Evolutionary conservation across 306 rosid species (phyloP), one percentile per base, ranked within the genome.

Genomic region (Castanea crenata): DNA sequence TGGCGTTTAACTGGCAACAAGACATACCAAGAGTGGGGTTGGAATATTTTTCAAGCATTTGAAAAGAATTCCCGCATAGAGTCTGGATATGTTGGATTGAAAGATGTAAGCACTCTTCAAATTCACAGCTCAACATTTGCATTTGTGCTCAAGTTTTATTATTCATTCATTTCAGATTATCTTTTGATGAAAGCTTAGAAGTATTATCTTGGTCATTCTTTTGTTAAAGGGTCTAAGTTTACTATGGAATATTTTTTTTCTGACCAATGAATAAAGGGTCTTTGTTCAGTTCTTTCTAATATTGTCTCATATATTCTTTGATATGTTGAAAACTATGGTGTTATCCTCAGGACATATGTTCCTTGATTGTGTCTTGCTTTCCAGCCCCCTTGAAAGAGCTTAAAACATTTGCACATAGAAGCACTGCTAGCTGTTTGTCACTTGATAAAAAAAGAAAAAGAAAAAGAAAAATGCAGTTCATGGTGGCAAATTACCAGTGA

Each of bases 21-120:
- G 91, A 96, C 99, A 68, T 96, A 90, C 88, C 93, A 90, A 87
- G 99, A 96, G 74, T 96, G 99, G 99, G 98, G 98, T 78, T 96
- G 99, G 99, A 93, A 96, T 79, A 96, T 93, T 83, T 96, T 96
- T 84, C 97, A 91, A 88, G 99, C 99, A 80, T 96, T 96, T 27
- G 99, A 96, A 84, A 93, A 91, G 92, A 91, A 91, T 89, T 96
- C 96, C 76, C 99, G 98, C 55, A 1, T 88, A 0, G 99, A 96
- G 78, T 79, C 96, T 0, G 99, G 99, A 81, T 96, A 96, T 73
- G 99, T 96, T 72, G 99, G 99, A 78, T 87, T 96, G 75, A 91
- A 91, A 92, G 99, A 96, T 78, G 99, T 96, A 85, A 78, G 99
- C 74, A 61, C 78, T 44, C 83, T 71, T 81, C 21, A 74, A 76